Base-by-base conservation (phyloP, 163 green algal genomes). In the Prototheca cutis region DNA sequence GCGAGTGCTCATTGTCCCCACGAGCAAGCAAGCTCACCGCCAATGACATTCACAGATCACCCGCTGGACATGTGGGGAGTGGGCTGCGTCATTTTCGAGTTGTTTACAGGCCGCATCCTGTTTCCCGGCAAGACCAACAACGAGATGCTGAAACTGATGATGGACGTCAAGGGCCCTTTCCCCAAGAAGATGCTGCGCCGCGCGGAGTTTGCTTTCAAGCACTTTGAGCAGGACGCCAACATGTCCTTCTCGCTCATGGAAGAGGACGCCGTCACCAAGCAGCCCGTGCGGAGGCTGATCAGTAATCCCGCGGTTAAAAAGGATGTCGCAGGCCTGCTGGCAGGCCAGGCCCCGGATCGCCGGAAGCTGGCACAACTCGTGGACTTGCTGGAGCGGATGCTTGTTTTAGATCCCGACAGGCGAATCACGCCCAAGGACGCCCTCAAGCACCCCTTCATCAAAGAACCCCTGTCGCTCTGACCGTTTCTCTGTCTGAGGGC, bases 81-180 rank as follows among this genome's bases (percentile, higher is more conserved):
- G 7, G 93, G 89, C 21, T 96, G 86, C 58, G 89, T 94, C 29
- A 68, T 98, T 34, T 98, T 95, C 79, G 93, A 99, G 83, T 80
- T 98, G 4, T 96, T 93, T 75, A 97, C 90, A 0, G 90, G 91
- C 27, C 80, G 86, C 53, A 97, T 98, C 72, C 72, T 95, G 42
- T 99, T 99, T 66, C 89, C 87, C 0, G 93, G 93, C 7, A 67
- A 72, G 53, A 87, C 73, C 66, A 99, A 99, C 82, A 99, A 99
- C 76, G 88, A 97, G 67, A 98, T 99, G 93, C 75, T 99, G 4
- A 89, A 87, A 62, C 77, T 91, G 3, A 88, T 96, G 66, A 96
- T 97, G 84, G 89, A 98, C 28, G 67, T 94, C 30, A 97, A 98
- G 63, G 87, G 89, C 2, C 68, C 84, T 18, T 95, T 98, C 75